Base-by-base conservation (phyloP, 345 rosid genomes). In the Rhodamnia rubescens region DNA sequence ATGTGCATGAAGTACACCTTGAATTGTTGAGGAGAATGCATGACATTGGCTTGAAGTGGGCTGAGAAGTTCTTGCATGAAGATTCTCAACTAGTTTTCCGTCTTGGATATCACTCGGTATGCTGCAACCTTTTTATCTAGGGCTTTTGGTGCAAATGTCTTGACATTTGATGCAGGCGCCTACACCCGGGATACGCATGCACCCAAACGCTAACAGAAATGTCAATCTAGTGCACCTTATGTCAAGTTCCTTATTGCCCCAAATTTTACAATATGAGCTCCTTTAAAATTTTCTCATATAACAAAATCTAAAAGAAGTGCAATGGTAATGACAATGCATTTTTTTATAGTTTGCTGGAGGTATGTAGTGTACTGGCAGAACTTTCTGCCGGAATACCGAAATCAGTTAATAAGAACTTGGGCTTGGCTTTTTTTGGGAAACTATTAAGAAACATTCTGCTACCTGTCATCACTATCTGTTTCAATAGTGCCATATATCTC, bases 51-150 rank as follows among this genome's bases (percentile, higher is more conserved):
- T 82, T 94, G 91, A 93, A 92, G 88, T 97, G 98, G 94, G 93
- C 92, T 8, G 83, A 93, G 90, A 93, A 87, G 87, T 93, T 93
- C 90, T 89, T 93, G 86, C 87, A 86, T 54, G 98, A 96, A 87
- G 96, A 96, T 88, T 87, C 93, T 2, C 92, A 98, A 54, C 87
- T 93, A 86, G 86, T 90, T 88, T 96, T 97, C 90, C 96, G 98
- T 86, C 96, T 97, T 59, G 99, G 99, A 74, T 97, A 95, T 89
- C 99, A 97, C 91, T 95, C 91, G 88, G 99, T 97, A 91, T 84
- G 90, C 85, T n/a, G 80, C 26, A 36, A 36, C 47, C 80, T 69
- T 0, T 69, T 36, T 36, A 36, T 21, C 26, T 11, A 0, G 26
- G 24, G 24, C 24, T 69, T 29, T 32, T 36, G 80, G 80, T 0